A percentile compares a stretch with the other conserved stretches of the same genome.
phyloP scores from a whole-genome alignment of 371 early-diverging fungal genomes.

The Aphelidium insulamus region DNA sequence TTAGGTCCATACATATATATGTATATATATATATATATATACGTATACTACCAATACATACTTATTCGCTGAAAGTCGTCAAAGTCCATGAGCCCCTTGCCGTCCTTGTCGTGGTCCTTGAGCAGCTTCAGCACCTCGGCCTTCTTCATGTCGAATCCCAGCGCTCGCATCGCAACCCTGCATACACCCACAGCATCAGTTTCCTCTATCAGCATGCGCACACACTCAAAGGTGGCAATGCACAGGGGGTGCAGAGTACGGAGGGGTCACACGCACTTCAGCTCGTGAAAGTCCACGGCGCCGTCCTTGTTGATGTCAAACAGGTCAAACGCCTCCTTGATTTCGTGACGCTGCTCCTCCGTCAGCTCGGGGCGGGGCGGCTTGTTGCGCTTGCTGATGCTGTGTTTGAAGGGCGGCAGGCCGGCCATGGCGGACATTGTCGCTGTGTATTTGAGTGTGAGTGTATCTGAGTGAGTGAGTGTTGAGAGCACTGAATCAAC shows the following conservation, averaged over 20 bases:
- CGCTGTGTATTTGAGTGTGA: too few relatives aligned
- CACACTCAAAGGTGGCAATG: background rate
- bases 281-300: slow-evolving; percentile 43
- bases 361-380: slow-evolving; percentile 18
- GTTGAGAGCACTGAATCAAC: too few relatives aligned
- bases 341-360: slow-evolving; percentile 38
- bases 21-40: slow-evolving; percentile 3
- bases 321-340: slow-evolving; percentile 44
- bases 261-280: slow-evolving; percentile 14
- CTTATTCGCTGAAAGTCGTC: slow-evolving; percentile 39
- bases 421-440: too few relatives aligned
- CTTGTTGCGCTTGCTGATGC: too few relatives aligned
- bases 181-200: background rate
- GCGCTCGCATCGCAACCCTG: slow-evolving; percentile 42
- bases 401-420: too few relatives aligned
- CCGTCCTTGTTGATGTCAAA: slow-evolving; percentile 53
- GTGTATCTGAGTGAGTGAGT: too few relatives aligned
- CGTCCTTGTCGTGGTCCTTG: slow-evolving; percentile 22
- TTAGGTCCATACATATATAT: background rate
- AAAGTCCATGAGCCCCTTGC: slow-evolving; percentile 22
- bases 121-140: slow-evolving; percentile 42
- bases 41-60: slow-evolving; percentile 12
- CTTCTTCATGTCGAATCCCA: slow-evolving; percentile 50
- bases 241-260: background rate
- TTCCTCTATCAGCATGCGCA: background rate